These are phyloP conservation scores for Heliosperma pusillum DNA, from an alignment of 148 eudicot genomes.

Conservation along the genomic window DNA sequence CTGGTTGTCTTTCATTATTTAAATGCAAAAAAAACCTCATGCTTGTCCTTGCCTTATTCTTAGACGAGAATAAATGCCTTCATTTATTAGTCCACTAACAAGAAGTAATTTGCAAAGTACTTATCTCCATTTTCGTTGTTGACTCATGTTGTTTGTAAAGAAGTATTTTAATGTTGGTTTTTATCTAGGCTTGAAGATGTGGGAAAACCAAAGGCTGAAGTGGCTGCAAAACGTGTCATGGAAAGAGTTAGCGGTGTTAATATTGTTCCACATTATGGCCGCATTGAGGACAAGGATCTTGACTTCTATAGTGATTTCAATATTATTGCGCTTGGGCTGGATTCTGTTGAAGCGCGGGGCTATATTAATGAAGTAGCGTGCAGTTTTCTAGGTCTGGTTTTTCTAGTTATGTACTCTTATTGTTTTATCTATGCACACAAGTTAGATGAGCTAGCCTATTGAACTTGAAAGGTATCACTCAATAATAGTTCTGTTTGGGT, in stretches of 20 bases:
- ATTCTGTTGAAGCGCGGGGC: constrained; percentile 96
- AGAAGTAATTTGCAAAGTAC: neutral
- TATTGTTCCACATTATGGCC: constrained; percentile 86
- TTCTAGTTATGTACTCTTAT: neutral
- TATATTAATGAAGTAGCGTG: constrained; percentile 90
- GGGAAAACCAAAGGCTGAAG: constrained; percentile 97
- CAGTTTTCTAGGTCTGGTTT: constrained; percentile 67
- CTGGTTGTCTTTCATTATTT: neutral
- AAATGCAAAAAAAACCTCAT: too few species aligned
- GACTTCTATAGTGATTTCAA: constrained; percentile 77
- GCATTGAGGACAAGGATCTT: constrained; percentile 89
- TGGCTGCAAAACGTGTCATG: constrained; percentile 94
- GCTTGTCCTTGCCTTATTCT: neutral
- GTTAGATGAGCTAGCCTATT: neutral
- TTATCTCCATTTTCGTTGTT: neutral
- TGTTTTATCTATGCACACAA: neutral
- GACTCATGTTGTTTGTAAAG: neutral
- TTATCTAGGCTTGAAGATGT: constrained; percentile 89
- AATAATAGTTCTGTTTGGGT: neutral
- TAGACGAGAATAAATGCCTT: neutral
- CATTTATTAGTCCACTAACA: neutral
- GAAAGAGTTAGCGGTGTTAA: constrained; percentile 90
- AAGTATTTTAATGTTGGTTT: neutral
- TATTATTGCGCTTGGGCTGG: constrained; percentile 95
- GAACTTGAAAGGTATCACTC: neutral